Percentiles rank a stretch among this genome's conserved stretches.
Evolutionary conservation across 2,329 filamentous ascomycete species (phyloP).

Genomic region (Ophiocordyceps unilateralis): DNA sequence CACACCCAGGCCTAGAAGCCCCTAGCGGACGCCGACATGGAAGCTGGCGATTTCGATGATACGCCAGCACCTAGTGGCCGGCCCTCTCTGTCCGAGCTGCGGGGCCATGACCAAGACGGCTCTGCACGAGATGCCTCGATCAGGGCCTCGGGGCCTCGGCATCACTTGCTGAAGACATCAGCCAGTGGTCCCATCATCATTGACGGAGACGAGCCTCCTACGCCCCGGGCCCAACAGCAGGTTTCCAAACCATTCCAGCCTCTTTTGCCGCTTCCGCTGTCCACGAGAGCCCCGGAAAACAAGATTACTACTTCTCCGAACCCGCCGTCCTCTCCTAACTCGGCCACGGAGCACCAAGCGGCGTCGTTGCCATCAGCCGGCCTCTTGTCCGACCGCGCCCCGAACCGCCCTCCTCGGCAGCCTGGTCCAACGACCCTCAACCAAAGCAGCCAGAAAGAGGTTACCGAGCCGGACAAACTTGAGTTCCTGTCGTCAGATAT

Average conservation of each 20-base stretch:
- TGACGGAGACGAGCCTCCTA: conserved; percentile 7
- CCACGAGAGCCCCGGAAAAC: conserved; percentile 2
- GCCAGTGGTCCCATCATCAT: conserved; percentile 5
- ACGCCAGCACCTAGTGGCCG: conserved; percentile 16
- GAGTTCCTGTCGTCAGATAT: not conserved
- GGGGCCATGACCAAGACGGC: conserved; percentile 3
- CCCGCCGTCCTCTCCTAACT: not conserved
- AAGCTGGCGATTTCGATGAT: conserved; percentile 13
- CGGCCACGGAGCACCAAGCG: too few species aligned
- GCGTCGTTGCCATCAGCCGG: too few species aligned
- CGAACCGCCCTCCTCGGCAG: not conserved
- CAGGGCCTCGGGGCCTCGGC: conserved; percentile 4
- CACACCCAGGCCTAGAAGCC: conserved; percentile 7
- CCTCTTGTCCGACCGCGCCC: not conserved
- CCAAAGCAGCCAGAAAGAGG: not conserved
- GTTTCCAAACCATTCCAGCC: not conserved
- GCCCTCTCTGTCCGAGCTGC: conserved; percentile 9
- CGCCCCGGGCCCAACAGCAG: not conserved
- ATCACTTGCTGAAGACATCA: conserved; percentile 10
- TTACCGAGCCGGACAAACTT: not conserved
- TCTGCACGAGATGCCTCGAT: not conserved
- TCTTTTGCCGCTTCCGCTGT: not conserved
- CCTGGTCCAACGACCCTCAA: not conserved
- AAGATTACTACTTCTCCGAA: not conserved
- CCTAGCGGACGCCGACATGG: conserved; percentile 5